Base-by-base conservation (phyloP, 352 stramenopile genomes). In the Phytophthora constricta region DNA sequence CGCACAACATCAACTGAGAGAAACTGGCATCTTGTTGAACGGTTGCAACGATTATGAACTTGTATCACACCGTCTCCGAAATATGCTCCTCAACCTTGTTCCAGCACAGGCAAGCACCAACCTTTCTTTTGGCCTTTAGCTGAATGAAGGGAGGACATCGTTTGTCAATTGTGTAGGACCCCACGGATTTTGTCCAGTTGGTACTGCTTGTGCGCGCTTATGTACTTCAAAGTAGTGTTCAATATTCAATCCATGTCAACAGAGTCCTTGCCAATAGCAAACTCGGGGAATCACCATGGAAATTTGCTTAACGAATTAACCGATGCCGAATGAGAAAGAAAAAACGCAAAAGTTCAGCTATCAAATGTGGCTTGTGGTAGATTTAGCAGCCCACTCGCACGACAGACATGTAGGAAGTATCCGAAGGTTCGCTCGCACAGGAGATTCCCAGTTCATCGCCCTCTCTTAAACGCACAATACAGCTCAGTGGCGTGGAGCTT, bases 171-270 rank as follows among this genome's bases (percentile, higher is more conserved):
- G n/a, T 37, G 31, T 37, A 37, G 31, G 31, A 37, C 13, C 31
- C 7, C 13, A 7, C 0, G 31, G 31, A 37, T 37, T 1, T 46
- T 46, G 13, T 62, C 43, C 19, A 48, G 16, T 20, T 31, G 2
- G 1, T 55, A n/a, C 7, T 54, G 20, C 5, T 55, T 41, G 17
- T 62, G 3, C 31, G 42, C 28, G 54, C 1, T 16, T 55, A n/a
- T 54, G 1, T 41, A 62, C 16, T 62, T 42, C n/a, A 62, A 31
- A 11, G 54, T 16, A 20, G n/a, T n/a, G n/a, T n/a, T 54, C 55
- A 48, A 62, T 62, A 0, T n/a, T n/a, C n/a, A n/a, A n/a, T n/a
- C n/a, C n/a, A n/a, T n/a, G n/a, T n/a, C n/a, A n/a, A n/a, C n/a
- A n/a, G n/a, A n/a, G n/a, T n/a, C n/a, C n/a, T n/a, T n/a, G n/a